Base-by-base conservation (phyloP, 1,284 basidiomycete genomes). In the Amylostereum areolatum region DNA sequence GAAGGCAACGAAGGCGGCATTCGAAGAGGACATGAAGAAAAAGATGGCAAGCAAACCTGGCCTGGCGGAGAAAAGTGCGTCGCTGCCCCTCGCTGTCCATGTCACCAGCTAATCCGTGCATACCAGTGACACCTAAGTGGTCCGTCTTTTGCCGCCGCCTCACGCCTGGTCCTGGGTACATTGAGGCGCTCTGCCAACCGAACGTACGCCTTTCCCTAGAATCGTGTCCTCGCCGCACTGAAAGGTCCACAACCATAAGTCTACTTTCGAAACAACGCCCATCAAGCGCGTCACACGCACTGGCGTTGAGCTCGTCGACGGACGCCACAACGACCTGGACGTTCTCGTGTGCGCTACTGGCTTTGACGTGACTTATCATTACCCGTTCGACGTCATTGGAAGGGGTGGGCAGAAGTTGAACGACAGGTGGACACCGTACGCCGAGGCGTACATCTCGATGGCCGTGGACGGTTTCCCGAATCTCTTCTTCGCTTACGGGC, bases 91-190 rank as follows among this genome's bases (percentile, higher is more conserved):
- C 18, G 18, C 18, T 18, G 18, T 18, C 18, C 18, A 18, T 18
- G 18, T 18, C 18, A 18, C 18, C 18, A 18, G 18, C 18, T 18
- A 18, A 18, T 18, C 18, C 18, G 18, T 18, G 18, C 18, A 12
- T 8, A 8, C 7, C n/a, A 43, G 41, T 43, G n/a, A 43, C 30
- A 11, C 41, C 41, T 11, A 29, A 43, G 18, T 43, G 27, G 25
- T 43, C 41, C n/a, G 41, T 43, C 5, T 24, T 10, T 11, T 43
- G 41, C n/a, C 70, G 79, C 32, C 69, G 83, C 35, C 62, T 83
- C 36, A 85, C 83, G 0, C 81, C 83, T 3, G 83, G 81, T 0
- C 80, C 80, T 32, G 81, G 82, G 2, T 85, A 82, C 59, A 67
- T 85, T 28, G 80, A 83, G 57, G 77, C 83, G 0, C 61, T 85